Conservation (phyloP, 2,329 filamentous ascomycete genomes). For the Metarhizium sp. region DNA sequence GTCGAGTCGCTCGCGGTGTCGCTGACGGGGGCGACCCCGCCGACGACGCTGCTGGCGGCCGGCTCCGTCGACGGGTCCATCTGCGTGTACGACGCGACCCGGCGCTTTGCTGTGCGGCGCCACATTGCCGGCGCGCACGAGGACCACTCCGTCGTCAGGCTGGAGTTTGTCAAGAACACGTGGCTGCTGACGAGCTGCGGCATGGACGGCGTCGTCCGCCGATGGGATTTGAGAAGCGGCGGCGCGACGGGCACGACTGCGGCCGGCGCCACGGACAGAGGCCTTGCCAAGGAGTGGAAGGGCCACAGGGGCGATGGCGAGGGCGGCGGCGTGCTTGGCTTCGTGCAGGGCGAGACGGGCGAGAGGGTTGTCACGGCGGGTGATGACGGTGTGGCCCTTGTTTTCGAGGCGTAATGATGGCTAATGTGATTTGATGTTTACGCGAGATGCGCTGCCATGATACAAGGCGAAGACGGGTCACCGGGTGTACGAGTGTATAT, state of each 20-base stretch:
- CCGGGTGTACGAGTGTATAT: too few relatives aligned
- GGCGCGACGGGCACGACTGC: conserved; percentile 20
- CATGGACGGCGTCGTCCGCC: conserved; percentile 81
- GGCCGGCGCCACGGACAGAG: conserved; percentile 39
- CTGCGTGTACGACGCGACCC: conserved; percentile 75
- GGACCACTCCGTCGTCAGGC: conserved; percentile 82
- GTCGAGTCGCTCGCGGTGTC: conserved; percentile 68
- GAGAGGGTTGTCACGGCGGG: conserved; percentile 78
- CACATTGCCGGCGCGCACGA: conserved; percentile 78
- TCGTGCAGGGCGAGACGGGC: conserved; percentile 72
- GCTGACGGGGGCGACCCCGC: conserved; percentile 26
- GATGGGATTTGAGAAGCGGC: conserved; percentile 70
- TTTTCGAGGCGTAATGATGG: conserved; percentile 48
- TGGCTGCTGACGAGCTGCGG: conserved; percentile 81
- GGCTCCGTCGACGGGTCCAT: conserved; percentile 70
- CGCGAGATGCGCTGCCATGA: neutral
- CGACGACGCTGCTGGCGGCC: conserved; percentile 49
- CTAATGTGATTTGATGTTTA: neutral
- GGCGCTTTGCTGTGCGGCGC: conserved; percentile 77
- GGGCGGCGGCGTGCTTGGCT: conserved; percentile 81
- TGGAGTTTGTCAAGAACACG: conserved; percentile 65
- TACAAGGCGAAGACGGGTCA: neutral
- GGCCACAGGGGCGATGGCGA: conserved; percentile 80
- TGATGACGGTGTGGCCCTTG: conserved; percentile 66
- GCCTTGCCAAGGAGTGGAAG: conserved; percentile 77